Evolutionary conservation across 441 rosid species (phyloP).

Genomic region (Raphanus hybrid): DNA sequence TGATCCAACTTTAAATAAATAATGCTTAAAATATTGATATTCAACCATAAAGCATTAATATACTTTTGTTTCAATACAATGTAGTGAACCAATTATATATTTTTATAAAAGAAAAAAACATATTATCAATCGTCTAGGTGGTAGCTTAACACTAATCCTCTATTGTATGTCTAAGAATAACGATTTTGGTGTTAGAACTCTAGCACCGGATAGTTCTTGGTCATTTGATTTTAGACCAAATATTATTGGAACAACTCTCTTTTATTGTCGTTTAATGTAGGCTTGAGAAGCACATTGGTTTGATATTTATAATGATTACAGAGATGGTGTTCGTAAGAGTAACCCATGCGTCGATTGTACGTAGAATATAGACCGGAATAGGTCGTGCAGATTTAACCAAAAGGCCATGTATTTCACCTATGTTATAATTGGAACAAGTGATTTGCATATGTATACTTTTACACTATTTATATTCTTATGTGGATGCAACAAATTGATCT

Average conservation of each 20-base stretch:
- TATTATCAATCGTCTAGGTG: constrained; percentile 24
- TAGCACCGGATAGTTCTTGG: background rate
- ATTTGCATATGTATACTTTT: background rate
- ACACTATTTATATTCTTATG: background rate
- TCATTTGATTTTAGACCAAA: background rate
- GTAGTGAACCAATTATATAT: background rate
- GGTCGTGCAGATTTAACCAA: constrained; percentile 16
- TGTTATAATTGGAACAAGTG: constrained; percentile 19
- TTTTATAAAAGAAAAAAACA: too few relatives aligned
- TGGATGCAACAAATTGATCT: background rate
- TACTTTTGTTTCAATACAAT: background rate
- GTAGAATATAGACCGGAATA: constrained; percentile 4
- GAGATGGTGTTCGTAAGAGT: constrained; percentile 8
- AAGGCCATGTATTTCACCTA: background rate
- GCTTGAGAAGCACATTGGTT: constrained; percentile 7
- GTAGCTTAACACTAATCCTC: background rate
- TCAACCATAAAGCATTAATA: background rate
- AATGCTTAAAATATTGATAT: background rate
- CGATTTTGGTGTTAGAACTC: constrained; percentile 6
- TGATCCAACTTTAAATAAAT: background rate
- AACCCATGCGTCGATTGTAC: background rate
- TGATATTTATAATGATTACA: constrained; percentile 4
- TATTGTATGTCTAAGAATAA: background rate
- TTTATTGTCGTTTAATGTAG: background rate
- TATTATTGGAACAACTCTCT: background rate